Evolutionary conservation across 2,329 filamentous ascomycete genomes (phyloP).

Genomic region (Tothia fuscella): DNA sequence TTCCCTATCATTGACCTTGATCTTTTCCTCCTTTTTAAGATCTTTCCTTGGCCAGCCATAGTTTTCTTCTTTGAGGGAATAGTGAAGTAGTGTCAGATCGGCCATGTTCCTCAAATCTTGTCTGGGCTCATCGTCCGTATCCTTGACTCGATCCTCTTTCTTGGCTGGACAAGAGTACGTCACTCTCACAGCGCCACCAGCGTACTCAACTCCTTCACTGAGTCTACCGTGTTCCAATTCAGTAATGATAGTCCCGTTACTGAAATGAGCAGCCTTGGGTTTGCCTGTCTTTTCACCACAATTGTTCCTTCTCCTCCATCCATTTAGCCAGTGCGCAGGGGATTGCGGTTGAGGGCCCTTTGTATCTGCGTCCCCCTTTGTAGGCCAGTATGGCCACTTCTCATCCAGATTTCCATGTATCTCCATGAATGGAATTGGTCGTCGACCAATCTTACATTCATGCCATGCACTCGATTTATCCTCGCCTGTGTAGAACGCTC

Average conservation of each 20-base stretch:
- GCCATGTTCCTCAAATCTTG: neutral
- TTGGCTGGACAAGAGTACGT: neutral
- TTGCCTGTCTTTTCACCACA: conserved; percentile 1
- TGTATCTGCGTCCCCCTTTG: neutral
- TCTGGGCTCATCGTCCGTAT: neutral
- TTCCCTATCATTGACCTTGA: neutral
- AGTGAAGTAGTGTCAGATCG: conserved; percentile 1
- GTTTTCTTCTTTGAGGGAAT: neutral
- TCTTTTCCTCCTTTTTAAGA: neutral
- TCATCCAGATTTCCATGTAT: conserved; percentile 1
- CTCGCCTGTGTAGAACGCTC: neutral
- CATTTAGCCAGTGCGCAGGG: neutral
- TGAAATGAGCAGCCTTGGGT: neutral
- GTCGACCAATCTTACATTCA: neutral
- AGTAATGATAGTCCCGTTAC: neutral
- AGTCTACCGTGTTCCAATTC: neutral
- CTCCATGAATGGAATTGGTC: conserved; percentile 2
- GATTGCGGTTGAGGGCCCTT: neutral
- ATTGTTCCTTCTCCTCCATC: neutral
- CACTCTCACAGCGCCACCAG: neutral
- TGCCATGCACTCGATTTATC: neutral
- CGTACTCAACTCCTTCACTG: conserved; percentile 6
- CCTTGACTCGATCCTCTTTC: too few relatives aligned
- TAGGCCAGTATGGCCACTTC: conserved; percentile 2
- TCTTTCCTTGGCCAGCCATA: conserved; percentile 2